Percentiles rank a stretch among this genome's conserved stretches.
Conservation (phyloP, 306 rosid genomes). For the Fragaria iinumae region DNA sequence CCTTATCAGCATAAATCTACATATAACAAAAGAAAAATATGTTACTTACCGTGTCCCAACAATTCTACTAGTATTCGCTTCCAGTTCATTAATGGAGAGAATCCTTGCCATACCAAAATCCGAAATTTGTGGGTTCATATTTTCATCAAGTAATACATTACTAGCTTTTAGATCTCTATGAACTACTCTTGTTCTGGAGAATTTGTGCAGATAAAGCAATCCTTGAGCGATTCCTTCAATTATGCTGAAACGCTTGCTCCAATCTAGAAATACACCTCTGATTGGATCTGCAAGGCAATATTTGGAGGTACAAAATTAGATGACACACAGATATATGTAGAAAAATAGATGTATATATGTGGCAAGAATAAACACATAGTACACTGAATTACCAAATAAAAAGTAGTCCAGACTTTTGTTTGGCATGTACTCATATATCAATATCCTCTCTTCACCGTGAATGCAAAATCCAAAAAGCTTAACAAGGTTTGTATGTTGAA, state of each 20-base stretch:
- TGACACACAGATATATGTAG: too few species aligned
- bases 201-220: slow-evolving; percentile 27
- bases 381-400: not conserved
- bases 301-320: not conserved
- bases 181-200: slow-evolving; percentile 17
- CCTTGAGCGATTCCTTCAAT: slow-evolving; percentile 32
- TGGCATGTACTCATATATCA: not conserved
- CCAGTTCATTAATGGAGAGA: not conserved
- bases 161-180: slow-evolving; percentile 26
- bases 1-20: too few species aligned
- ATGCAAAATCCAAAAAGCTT: not conserved
- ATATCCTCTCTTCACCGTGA: not conserved
- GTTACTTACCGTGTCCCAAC: slow-evolving; percentile 14
- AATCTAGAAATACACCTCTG: slow-evolving; percentile 18
- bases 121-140: slow-evolving; percentile 28
- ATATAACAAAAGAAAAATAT: not conserved
- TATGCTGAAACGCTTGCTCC: slow-evolving; percentile 22
- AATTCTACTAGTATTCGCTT: slow-evolving; percentile 6
- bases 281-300: slow-evolving; percentile 1
- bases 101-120: slow-evolving; percentile 28
- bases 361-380: not conserved
- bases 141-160: slow-evolving; percentile 22
- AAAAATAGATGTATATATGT: not conserved
- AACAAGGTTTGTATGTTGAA: not conserved
- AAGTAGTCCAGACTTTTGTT: not conserved